Evolutionary conservation across 2,329 filamentous ascomycete species (phyloP).

Genomic region (Colletotrichum neosansevieriae): DNA sequence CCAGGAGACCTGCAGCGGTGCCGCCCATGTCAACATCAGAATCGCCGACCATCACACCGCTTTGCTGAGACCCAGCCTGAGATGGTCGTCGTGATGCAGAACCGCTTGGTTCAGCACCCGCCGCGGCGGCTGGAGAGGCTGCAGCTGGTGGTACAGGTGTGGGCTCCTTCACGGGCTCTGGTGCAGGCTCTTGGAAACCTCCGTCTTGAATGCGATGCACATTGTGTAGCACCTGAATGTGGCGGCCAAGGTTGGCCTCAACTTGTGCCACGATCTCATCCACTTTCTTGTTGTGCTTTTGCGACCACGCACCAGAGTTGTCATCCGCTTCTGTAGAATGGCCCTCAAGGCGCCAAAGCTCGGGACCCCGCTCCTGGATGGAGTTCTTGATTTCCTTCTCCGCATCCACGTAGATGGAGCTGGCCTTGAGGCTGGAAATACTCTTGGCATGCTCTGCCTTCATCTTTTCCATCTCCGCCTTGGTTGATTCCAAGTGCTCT

Average conservation of each 20-base stretch:
- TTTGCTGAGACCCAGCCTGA: slow-evolving; percentile 66
- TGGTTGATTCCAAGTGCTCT: slow-evolving; percentile 78
- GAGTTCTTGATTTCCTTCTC: slow-evolving; percentile 81
- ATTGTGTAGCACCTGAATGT: slow-evolving; percentile 72
- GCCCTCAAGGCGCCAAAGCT: slow-evolving; percentile 74
- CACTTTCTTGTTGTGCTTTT: slow-evolving; percentile 66
- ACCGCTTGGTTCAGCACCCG: slow-evolving; percentile 42
- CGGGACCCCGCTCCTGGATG: slow-evolving; percentile 69
- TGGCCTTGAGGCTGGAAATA: slow-evolving; percentile 79
- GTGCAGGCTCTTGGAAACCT: slow-evolving; percentile 74
- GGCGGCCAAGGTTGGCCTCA: slow-evolving; percentile 76
- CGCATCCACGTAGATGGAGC: slow-evolving; percentile 76
- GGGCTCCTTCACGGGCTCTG: slow-evolving; percentile 54
- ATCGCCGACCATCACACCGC: slow-evolving; percentile 68
- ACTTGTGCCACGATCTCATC: slow-evolving; percentile 82
- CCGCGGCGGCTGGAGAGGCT: slow-evolving; percentile 35
- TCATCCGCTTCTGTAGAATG: slow-evolving; percentile 60
- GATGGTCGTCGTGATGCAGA: slow-evolving; percentile 64
- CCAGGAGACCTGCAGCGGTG: slow-evolving; percentile 73
- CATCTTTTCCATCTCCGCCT: slow-evolving; percentile 87
- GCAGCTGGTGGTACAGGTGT: slow-evolving; percentile 43
- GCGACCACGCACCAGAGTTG: slow-evolving; percentile 49
- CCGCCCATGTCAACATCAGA: slow-evolving; percentile 74
- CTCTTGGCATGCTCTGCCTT: slow-evolving; percentile 81
- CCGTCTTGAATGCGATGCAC: slow-evolving; percentile 82